Evolutionary conservation across 2,329 filamentous ascomycete genomes (phyloP), one percentile per base, ranked within the genome.

Genomic region (Dactylellina haptotyla): DNA sequence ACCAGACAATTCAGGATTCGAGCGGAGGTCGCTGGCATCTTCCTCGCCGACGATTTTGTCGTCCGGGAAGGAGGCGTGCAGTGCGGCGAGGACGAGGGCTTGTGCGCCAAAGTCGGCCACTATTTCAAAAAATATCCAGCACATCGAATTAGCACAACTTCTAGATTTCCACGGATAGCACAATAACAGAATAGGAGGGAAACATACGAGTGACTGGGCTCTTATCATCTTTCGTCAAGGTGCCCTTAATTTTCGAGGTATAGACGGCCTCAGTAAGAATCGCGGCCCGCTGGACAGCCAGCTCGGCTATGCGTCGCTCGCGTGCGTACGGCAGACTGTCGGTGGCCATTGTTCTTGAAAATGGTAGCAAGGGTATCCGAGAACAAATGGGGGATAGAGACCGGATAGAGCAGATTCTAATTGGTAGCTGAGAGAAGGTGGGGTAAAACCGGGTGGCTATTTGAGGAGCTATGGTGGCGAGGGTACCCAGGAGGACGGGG

Each of bases 101-200:
- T 99, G 95, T 37, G 95, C 96, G 79, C 95, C 95, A 81, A 97
- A 98, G 83, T 99, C 95, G 81, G 94, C 95, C 78, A 98, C 77
- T 78, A 25, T 18, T 18, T 34, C 14, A 23, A 43, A 26, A 46
- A 28, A 37, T 18, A 37, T 4, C 25, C 30, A 50, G 45, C 14
- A 10, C 28, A 9, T 14, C 9, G 12, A 18, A 54, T 16, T n/a
- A n/a, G n/a, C n/a, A n/a, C n/a, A n/a, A n/a, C n/a, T n/a, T n/a
- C n/a, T n/a, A n/a, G n/a, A n/a, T n/a, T n/a, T n/a, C n/a, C n/a
- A n/a, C n/a, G n/a, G n/a, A 39, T 37, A 16, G n/a, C 32, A 34
- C 5, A 34, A 34, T 34, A 5, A 14, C 32, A 34, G 14, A 34
- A 14, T 6, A 34, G 14, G 32, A 9, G 4, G 4, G n/a, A 43